Base-by-base conservation (phyloP, 257 asterid genomes). In the Solanum chmielewskii region DNA sequence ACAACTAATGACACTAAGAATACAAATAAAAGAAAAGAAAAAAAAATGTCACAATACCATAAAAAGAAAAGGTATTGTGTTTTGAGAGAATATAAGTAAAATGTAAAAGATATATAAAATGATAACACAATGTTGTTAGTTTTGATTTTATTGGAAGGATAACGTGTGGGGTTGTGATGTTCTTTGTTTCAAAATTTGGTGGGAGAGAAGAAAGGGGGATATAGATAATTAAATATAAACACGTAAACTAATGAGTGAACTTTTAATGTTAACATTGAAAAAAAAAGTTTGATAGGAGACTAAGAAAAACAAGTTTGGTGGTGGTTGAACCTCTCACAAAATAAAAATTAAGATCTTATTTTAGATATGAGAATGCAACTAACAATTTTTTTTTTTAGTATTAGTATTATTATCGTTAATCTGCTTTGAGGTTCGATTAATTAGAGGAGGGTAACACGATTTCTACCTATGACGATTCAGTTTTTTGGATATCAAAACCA, bases 241-340 rank as follows among this genome's bases (percentile, higher is more conserved):
- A 91, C 93, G 89, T 89, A 87, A 90, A 89, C 90, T 88, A 92
- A 89, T 87, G 64, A 21, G 59, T 88, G 91, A 90, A 89, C 84
- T 88, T 37, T 89, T 89, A 92, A 85, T 85, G 90, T 44, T 11
- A 86, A 86, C 93, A 92, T 92, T 88, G 85, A 49, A 49, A 52
- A 91, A 91, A 84, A 85, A 80, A 64, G 77, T 80, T 91, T 87
- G 94, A 92, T 87, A 92, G 90, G 29, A 29, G 75, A 87, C 90
- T 88, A 88, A 64, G 87, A 87, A 83, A 84, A 60, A 86, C 45
- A 89, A 85, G 85, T 91, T 93, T 89, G 98, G 92, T 95, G 98
- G 98, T 94, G 90, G 98, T 95, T 95, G 96, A 93, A 93, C 96
- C 93, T 86, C 94, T 69, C 90, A 87, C 69, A 68, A 69, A 89